Evolutionary conservation across 202 grass and related monocot genomes (phyloP).

Genomic region (Carex sylvatica): DNA sequence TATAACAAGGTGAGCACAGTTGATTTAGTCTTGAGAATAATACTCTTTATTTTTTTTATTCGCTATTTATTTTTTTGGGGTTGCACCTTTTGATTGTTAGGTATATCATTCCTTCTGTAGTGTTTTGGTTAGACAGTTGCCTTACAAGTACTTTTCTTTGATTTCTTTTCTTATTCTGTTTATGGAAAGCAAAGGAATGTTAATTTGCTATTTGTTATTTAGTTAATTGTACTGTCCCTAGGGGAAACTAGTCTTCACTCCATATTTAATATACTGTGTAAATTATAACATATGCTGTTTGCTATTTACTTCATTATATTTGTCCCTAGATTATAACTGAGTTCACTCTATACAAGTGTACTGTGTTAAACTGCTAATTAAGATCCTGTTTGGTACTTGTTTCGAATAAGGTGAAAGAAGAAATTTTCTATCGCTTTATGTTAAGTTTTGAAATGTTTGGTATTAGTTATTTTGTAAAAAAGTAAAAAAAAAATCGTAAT

Average conservation of each 20-base stretch:
- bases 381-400: not conserved
- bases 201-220: conserved; percentile 7
- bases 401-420: not conserved
- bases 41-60: not conserved
- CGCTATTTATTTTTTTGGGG: conserved; percentile 7
- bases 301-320: conserved; percentile 4
- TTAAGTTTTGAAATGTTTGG: not conserved
- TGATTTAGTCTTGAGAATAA: conserved; percentile 9
- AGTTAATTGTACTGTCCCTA: not conserved
- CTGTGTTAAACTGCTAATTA: not conserved
- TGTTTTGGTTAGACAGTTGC: not conserved
- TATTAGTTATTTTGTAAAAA: not conserved
- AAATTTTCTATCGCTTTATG: not conserved
- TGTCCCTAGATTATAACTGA: not conserved
- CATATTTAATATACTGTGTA: conserved; percentile 4
- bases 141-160: not conserved
- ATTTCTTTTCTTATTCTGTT: not conserved
- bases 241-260: not conserved
- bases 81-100: conserved; percentile 6
- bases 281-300: conserved; percentile 1
- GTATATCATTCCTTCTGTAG: conserved; percentile 10
- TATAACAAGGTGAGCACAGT: not conserved
- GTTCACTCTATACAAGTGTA: not conserved
- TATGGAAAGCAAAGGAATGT: not conserved
- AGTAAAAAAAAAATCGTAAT: not conserved